Percentiles rank a stretch among this genome's conserved stretches.
phyloP scores from a whole-genome alignment of 2,329 filamentous ascomycete genomes.

The Gyromitra esculenta region DNA sequence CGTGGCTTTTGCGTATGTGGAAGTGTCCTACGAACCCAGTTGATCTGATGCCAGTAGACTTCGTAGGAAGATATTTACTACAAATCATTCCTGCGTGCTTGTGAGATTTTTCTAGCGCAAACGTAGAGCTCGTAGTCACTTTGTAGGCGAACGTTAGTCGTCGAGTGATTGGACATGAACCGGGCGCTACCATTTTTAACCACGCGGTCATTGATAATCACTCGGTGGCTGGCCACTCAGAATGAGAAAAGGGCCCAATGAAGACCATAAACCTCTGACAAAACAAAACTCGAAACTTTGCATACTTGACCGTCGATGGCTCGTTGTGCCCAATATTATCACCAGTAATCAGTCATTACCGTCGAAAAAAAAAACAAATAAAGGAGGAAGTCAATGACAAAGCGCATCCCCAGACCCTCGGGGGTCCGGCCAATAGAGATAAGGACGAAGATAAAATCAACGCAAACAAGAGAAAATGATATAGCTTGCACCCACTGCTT shows the following conservation, averaged over 20 bases:
- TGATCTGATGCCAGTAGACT: background rate
- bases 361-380: background rate
- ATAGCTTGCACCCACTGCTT: constrained; percentile 6
- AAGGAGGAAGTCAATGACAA: background rate
- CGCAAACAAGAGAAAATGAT: constrained; percentile 6
- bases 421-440: background rate
- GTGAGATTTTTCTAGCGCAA: background rate
- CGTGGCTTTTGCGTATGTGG: background rate
- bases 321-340: background rate
- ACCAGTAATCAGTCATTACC: background rate
- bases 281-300: constrained; percentile 2
- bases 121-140: too few relatives aligned
- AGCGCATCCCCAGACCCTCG: background rate
- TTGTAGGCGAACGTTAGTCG: background rate
- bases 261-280: background rate
- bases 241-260: background rate
- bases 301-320: background rate
- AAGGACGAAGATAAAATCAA: background rate
- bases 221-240: background rate
- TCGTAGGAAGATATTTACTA: background rate
- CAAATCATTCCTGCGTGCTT: background rate
- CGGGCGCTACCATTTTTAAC: background rate
- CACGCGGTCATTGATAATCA: constrained; percentile 1
- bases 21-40: background rate
- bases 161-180: constrained; percentile 22